Evolutionary conservation across 169 alveolate genomes (phyloP).

Genomic region (Plasmodium coatneyi): DNA sequence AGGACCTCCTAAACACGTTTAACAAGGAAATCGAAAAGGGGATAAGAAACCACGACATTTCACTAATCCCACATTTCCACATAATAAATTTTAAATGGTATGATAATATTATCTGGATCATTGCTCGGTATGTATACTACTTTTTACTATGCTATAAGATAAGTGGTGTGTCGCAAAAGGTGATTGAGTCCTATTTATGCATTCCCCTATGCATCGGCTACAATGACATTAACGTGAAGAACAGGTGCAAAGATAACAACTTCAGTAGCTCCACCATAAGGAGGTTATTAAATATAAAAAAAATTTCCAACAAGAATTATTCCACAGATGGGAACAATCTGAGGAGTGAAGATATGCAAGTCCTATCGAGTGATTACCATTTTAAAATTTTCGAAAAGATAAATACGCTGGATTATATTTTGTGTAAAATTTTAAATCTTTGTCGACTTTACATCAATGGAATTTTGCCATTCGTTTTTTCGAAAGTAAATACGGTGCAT

Average conservation of each 20-base stretch:
- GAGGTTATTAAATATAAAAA: conserved; percentile 60
- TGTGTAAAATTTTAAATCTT: conserved; percentile 85
- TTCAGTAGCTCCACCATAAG: conserved; percentile 67
- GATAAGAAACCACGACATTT: conserved; percentile 50
- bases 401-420: conserved; percentile 73
- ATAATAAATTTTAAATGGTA: conserved; percentile 74
- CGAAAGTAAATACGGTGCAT: conserved; percentile 87
- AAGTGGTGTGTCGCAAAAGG: conserved; percentile 51
- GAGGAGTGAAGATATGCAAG: not conserved
- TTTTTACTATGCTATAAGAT: conserved; percentile 54
- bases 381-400: conserved; percentile 60
- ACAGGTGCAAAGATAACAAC: not conserved
- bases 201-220: conserved; percentile 67
- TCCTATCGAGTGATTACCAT: conserved; percentile 69
- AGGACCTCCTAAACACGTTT: conserved; percentile 21
- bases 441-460: conserved; percentile 90
- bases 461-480: conserved; percentile 89
- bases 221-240: conserved; percentile 19
- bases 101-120: conserved; percentile 69
- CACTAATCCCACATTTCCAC: conserved; percentile 74
- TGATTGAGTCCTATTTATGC: conserved; percentile 58
- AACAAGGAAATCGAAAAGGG: conserved; percentile 58
- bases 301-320: conserved; percentile 25
- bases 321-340: conserved; percentile 11
- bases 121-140: conserved; percentile 64